These are phyloP conservation scores for Diplocarpon rosae DNA, from an alignment of 2,329 filamentous ascomycete genomes.

Conservation along the genomic window DNA sequence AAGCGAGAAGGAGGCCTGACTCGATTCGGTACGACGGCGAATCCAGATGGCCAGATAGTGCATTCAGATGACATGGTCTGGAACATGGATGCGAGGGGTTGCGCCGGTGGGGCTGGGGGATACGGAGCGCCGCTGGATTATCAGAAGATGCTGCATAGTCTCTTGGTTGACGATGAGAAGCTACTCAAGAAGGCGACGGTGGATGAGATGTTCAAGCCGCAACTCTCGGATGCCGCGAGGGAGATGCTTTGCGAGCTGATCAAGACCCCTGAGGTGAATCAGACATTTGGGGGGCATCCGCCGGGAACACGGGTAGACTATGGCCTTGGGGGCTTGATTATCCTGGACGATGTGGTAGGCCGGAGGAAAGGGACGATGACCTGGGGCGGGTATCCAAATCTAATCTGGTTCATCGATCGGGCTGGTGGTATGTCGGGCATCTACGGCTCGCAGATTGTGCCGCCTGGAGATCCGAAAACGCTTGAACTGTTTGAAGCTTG, in stretches of 20 bases:
- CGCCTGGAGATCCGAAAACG: slow-evolving; percentile 30
- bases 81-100: background rate
- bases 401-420: slow-evolving; percentile 35
- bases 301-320: slow-evolving; percentile 30
- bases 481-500: slow-evolving; percentile 29
- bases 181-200: slow-evolving; percentile 34
- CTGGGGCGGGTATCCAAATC: slow-evolving; percentile 36
- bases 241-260: slow-evolving; percentile 19
- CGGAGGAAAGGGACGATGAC: slow-evolving; percentile 31
- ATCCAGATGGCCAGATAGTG: slow-evolving; percentile 10
- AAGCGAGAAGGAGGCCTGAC: slow-evolving; percentile 1
- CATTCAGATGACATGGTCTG: slow-evolving; percentile 2
- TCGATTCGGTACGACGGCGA: background rate
- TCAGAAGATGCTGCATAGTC: slow-evolving; percentile 33
- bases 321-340: slow-evolving; percentile 34
- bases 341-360: slow-evolving; percentile 29
- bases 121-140: slow-evolving; percentile 32
- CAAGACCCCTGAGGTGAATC: slow-evolving; percentile 8
- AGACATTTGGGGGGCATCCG: slow-evolving; percentile 23
- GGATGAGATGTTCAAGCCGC: slow-evolving; percentile 37
- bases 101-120: slow-evolving; percentile 29
- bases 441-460: slow-evolving; percentile 31
- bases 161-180: slow-evolving; percentile 38
- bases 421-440: slow-evolving; percentile 31
- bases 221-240: slow-evolving; percentile 28